A percentile compares a stretch with the other conserved stretches of the same genome.
phyloP scores from a whole-genome alignment of 306 rosid genomes.

The Corylus americana region DNA sequence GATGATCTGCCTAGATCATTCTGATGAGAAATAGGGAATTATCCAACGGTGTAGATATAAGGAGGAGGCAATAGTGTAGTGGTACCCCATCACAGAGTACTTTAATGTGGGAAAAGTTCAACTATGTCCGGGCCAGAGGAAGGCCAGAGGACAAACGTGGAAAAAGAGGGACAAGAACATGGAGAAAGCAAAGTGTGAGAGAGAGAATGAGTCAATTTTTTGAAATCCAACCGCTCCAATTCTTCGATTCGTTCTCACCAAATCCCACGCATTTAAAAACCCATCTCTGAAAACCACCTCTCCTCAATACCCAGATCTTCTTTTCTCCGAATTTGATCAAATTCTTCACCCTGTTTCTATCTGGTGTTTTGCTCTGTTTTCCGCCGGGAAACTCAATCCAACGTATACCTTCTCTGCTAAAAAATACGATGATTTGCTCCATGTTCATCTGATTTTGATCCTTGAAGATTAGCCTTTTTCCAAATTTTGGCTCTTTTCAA shows the following conservation, averaged over 20 bases:
- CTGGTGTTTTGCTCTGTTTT: slow-evolving; percentile 9
- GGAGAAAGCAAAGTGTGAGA: neutral
- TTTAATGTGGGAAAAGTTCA: slow-evolving; percentile 16
- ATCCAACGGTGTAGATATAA: slow-evolving; percentile 10
- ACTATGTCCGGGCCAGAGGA: slow-evolving; percentile 12
- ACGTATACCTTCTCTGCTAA: neutral
- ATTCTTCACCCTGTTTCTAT: slow-evolving; percentile 26
- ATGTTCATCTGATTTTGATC: neutral
- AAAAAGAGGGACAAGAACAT: slow-evolving; percentile 14
- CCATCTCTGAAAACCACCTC: slow-evolving; percentile 25
- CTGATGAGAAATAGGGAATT: neutral
- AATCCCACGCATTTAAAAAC: slow-evolving; percentile 50
- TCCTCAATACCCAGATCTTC: slow-evolving; percentile 40
- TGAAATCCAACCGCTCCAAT: slow-evolving; percentile 62
- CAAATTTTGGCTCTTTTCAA: neutral
- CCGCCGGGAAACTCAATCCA: neutral
- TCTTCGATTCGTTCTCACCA: slow-evolving; percentile 47
- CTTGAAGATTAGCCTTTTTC: neutral
- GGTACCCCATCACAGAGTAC: slow-evolving; percentile 24
- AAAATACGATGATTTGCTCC: neutral
- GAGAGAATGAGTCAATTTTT: slow-evolving; percentile 31
- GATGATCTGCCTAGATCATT: neutral
- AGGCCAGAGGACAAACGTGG: slow-evolving; percentile 13
- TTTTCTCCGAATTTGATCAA: slow-evolving; percentile 34
- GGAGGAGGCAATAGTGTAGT: neutral